Evolutionary conservation across 192 early-diverging fungal species (phyloP).

Genomic region (Coemansia guatemalensis): DNA sequence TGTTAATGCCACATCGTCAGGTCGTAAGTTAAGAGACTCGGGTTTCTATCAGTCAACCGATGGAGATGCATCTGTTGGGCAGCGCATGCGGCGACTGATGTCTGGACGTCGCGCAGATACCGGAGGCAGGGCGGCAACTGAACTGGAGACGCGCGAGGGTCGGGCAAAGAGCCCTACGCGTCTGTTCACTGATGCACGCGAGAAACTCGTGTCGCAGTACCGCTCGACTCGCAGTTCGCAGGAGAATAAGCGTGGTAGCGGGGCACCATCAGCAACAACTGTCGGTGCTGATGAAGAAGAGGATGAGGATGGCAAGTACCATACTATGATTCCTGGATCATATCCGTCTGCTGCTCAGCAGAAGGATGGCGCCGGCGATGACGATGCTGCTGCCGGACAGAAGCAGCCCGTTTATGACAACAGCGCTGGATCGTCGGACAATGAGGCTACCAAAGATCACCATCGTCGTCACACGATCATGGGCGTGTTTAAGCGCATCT

Average conservation of each 20-base stretch:
- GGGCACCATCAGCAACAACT: conserved; percentile 23
- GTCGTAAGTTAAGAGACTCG: conserved; percentile 42
- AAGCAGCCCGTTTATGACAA: conserved; percentile 16
- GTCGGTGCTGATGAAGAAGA: conserved; percentile 25
- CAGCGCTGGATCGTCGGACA: conserved; percentile 20
- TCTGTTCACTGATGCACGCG: conserved; percentile 19
- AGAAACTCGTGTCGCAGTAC: conserved; percentile 31
- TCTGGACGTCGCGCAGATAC: conserved; percentile 34
- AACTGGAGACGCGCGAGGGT: conserved; percentile 7
- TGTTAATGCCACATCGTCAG: conserved; percentile 38
- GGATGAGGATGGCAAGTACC: conserved; percentile 19
- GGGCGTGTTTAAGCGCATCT: conserved; percentile 53
- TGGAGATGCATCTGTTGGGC: conserved; percentile 30
- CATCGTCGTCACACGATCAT: conserved; percentile 49
- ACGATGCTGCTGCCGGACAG: conserved; percentile 15
- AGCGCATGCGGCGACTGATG: conserved; percentile 52
- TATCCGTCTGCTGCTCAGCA: conserved; percentile 25
- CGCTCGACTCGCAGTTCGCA: conserved; percentile 33
- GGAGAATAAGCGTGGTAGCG: conserved; percentile 39
- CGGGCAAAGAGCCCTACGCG: conserved; percentile 21
- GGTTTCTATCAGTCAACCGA: conserved; percentile 24
- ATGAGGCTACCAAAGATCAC: conserved; percentile 32
- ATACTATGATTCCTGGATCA: conserved; percentile 32
- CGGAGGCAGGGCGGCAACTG: conserved; percentile 13
- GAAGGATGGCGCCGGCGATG: conserved; percentile 22